Base-by-base conservation (phyloP, 148 eudicot species). In the Persicaria maculosa region DNA sequence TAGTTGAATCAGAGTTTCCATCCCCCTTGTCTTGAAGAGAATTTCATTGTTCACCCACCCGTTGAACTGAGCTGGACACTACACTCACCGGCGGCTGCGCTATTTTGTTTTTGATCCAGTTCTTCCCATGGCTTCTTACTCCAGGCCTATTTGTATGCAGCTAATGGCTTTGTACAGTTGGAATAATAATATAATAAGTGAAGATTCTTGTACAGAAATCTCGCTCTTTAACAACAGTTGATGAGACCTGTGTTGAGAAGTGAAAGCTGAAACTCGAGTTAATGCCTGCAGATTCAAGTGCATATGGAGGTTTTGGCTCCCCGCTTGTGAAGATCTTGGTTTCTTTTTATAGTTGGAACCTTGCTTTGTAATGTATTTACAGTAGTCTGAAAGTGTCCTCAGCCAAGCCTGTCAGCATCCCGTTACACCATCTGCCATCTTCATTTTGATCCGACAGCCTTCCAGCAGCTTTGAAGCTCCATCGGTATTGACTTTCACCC, bases 41-140 rank as follows among this genome's bases (percentile, higher is more conserved):
- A 19, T 19, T 58, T 17, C 64, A 58, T 20, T 19, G 64, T 58
- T 20, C 36, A 58, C 9, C 64, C 9, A 58, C 36, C 64, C 3
- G 64, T 6, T 58, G 64, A 58, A 58, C 64, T 43, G 46, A 36
- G 47, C 47, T 40, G 70, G 19, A 65, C 46, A 64, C 69, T 65
- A 40, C 70, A 12, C 43, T 17, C 69, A 64, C 70, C 43, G 15
- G 16, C 19, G 40, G 19, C 46, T 40, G 44, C 46, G 15, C n/a
- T 22, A 19, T 43, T 65, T 65, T 65, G 46, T 59, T 59, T 65
- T 65, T 65, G 44, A 62, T 62, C 68, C 36, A 44, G 68, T 20
- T 57, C 59, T 57, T 57, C 62, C 62, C 36, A 19, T 25, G 67
- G 67, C 46, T 65, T 17, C 19, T 65, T 65, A 5, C 44, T 43